Evolutionary conservation across 2,329 filamentous ascomycete species (phyloP).

Genomic region (Golovinomyces cichoracearum): DNA sequence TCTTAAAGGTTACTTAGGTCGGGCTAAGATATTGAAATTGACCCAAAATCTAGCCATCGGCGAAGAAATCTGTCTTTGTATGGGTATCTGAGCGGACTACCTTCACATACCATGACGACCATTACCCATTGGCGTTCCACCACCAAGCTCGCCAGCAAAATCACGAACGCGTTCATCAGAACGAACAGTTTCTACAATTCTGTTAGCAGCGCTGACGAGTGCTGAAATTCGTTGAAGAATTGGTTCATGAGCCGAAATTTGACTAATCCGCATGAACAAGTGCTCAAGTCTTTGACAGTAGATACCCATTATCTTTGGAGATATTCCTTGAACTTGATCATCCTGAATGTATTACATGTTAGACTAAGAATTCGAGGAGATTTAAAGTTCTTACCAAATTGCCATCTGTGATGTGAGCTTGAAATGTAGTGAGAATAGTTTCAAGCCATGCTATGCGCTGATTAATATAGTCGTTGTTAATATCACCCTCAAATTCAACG

Average conservation of each 20-base stretch:
- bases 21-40: no score
- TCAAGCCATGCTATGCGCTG: slow-evolving; percentile 36
- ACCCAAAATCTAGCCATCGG: no score
- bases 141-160: neutral
- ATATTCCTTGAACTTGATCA: slow-evolving; percentile 26
- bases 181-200: slow-evolving; percentile 11
- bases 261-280: slow-evolving; percentile 25
- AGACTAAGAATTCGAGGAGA: slow-evolving; percentile 6
- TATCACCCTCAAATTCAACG: slow-evolving; percentile 26
- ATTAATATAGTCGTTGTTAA: slow-evolving; percentile 18
- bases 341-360: slow-evolving; percentile 19
- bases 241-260: slow-evolving; percentile 22
- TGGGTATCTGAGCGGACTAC: no score
- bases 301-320: slow-evolving; percentile 30
- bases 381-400: slow-evolving; percentile 13
- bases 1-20: no score
- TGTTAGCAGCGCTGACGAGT: slow-evolving; percentile 17
- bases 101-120: neutral
- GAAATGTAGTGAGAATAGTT: slow-evolving; percentile 28
- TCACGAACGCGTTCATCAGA: neutral
- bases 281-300: slow-evolving; percentile 27
- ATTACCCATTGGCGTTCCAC: neutral
- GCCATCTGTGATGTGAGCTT: slow-evolving; percentile 10
- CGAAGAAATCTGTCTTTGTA: no score
- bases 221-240: slow-evolving; percentile 23